A percentile compares a stretch with the other conserved stretches of the same genome.
Conservation (phyloP, 2,329 filamentous ascomycete species). For the Apiospora rasikravindrae region DNA sequence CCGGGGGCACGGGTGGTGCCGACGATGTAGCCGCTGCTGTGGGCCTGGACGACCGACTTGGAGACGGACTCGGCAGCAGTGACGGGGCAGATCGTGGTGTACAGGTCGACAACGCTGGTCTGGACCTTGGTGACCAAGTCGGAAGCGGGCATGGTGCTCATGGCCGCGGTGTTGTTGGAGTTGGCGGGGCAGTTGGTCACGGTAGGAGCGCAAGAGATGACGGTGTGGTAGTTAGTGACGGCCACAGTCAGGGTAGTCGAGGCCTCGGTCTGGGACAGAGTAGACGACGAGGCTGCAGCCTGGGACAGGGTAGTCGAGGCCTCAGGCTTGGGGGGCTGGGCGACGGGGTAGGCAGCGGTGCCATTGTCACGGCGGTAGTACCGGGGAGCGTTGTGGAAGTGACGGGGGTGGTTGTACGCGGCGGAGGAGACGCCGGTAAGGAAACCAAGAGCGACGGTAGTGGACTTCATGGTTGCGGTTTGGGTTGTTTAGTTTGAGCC, state of each 20-base stretch:
- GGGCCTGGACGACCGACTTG: conserved; percentile 37
- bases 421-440: conserved; percentile 39
- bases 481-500: not conserved
- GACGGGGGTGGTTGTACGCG: conserved; percentile 37
- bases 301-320: conserved; percentile 35
- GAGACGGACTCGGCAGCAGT: conserved; percentile 37
- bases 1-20: conserved; percentile 32
- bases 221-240: conserved; percentile 38
- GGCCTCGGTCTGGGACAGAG: too few species aligned
- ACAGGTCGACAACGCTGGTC: conserved; percentile 43
- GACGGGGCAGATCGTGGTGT: conserved; percentile 45
- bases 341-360: conserved; percentile 25
- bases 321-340: too few species aligned
- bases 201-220: conserved; percentile 40
- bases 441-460: conserved; percentile 39
- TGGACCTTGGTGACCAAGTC: conserved; percentile 33
- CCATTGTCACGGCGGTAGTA: conserved; percentile 34
- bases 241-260: conserved; percentile 39
- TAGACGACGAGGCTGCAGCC: too few species aligned
- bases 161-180: conserved; percentile 30
- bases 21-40: conserved; percentile 39
- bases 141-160: conserved; percentile 20
- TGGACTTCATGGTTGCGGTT: conserved; percentile 40
- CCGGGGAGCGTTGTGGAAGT: conserved; percentile 33
- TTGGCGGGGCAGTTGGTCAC: conserved; percentile 41